Evolutionary conservation across 176 grass and related monocot genomes (phyloP), one percentile per base, ranked within the genome.

Genomic region (Thinopyrum elongatum): DNA sequence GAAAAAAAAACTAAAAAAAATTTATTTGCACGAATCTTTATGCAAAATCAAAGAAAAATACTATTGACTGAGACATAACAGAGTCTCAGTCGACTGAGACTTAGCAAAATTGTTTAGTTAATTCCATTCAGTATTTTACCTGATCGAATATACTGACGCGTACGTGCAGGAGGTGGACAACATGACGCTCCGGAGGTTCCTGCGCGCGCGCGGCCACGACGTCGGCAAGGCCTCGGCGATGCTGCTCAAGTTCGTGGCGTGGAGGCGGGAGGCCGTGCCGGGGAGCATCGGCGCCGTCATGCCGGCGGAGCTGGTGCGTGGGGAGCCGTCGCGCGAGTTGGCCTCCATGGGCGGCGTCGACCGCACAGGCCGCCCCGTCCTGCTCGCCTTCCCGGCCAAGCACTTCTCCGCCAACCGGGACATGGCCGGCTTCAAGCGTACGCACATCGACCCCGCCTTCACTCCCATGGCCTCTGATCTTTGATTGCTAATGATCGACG

Each of bases 371-470:
- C 84, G 82, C 26, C 93, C 94, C 25, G 82, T 98, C 70, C 17
- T 92, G 58, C 41, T 88, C 49, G 19, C 4, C 69, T 94, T 98
- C 77, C 60, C 33, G 4, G 72, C 84, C 14, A 92, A 26, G 51
- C 97, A 98, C 88, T 83, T 41, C 84, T 88, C 85, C 16, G 64
- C 86, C 34, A 85, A 87, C 27, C 86, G 97, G 23, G 71, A 98
- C 62, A 98, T 98, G 86, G 69, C 73, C 14, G 87, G 88, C 65
- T 90, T 90, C 70, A 98, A 90, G 82, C 73, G 94, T 98, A 90
- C 53, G 21, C 53, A 8, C 11, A 44, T 41, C 35, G 25, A 64
- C 4, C 60, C 6, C 35, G 3, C 38, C 39, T 44, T 61, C 42
- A 53, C 39, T 25, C 22, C 25, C 69, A 72, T 15, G 22, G 28